Percentiles rank a stretch among this genome's conserved stretches.
Conservation (phyloP, 2,329 filamentous ascomycete genomes). For the Colletotrichum tamarilloi region DNA sequence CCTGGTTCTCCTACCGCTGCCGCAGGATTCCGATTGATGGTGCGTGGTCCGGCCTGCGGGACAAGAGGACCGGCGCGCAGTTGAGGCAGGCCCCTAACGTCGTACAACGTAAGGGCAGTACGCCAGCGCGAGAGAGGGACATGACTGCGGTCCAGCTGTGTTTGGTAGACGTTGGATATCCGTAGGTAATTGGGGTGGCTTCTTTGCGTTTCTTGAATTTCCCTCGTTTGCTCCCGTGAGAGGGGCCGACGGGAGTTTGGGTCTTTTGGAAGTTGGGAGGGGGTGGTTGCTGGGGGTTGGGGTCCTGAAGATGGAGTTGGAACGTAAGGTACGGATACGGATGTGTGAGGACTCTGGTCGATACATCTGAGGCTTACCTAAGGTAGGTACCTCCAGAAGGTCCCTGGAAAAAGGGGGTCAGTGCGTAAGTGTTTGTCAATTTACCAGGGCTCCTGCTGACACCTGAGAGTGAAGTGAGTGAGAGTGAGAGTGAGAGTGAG, state of each 20-base stretch:
- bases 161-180: not conserved
- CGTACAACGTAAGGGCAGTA: not conserved
- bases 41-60: conserved; percentile 13
- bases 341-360: not conserved
- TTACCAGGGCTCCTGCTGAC: not conserved
- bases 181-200: not conserved
- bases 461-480: not conserved
- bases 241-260: conserved; percentile 2
- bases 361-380: not conserved
- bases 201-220: conserved; percentile 13
- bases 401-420: not conserved
- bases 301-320: not conserved
- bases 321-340: too few species aligned
- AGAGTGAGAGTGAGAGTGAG: too few species aligned
- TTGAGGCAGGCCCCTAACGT: not conserved
- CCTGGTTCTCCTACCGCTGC: conserved; percentile 15
- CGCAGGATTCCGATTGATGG: conserved; percentile 13
- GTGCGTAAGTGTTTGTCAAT: not conserved
- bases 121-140: not conserved
- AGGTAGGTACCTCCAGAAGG: not conserved
- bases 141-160: not conserved
- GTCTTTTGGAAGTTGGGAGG: not conserved
- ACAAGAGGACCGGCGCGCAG: not conserved
- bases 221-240: conserved; percentile 22
- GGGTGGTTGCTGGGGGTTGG: not conserved